Base-by-base conservation (phyloP, 2,329 filamentous ascomycete species). In the Epichloe scottii region DNA sequence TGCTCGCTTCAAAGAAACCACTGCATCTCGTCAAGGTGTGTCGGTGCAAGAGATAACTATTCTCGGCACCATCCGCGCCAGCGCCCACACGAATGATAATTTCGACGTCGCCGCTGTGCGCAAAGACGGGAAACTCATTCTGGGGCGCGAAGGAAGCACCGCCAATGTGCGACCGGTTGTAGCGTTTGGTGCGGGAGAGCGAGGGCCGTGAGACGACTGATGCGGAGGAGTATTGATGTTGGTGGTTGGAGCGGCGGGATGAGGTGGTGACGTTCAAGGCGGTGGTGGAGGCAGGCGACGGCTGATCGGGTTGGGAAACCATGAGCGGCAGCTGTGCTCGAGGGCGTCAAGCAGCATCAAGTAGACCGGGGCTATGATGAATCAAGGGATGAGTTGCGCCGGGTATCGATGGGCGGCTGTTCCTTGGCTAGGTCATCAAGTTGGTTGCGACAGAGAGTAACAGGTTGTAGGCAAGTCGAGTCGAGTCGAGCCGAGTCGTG, bases 81-180 rank as follows among this genome's bases (percentile, higher is more conserved):
- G 60, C 53, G 49, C 85, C 73, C 14, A 80, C 77, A 62, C 76
- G 78, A 60, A 96, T 79, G 51, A 91, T 63, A 55, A 97, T 89
- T 69, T 97, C 91, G 61, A 96, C 89, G 68, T 97, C 90, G 62
- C 91, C 91, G 38, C 87, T 91, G 60, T 90, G 84, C 47, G 82
- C 83, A 68, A 96, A 97, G 63, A 94, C 72, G 21, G 91, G 91
- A 60, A 96, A 97, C 65, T 96, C 90, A 65, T 96, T 96, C 63
- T 87, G 85, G 41, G 86, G 79, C 23, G 81, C 70, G 62, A 84
- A 82, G 17, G 80, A 78, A 35, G 76, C 72, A 54, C 84, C 84
- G 52, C 88, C 88, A 60, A 85, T 81, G 63, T 93, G 87, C 46
- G 88, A 93, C 55, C 88, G 84, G 64, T 85, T 84, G 62, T 89